Conservation (phyloP, 805 yeast genomes). For the Cyberlindnera americana region DNA sequence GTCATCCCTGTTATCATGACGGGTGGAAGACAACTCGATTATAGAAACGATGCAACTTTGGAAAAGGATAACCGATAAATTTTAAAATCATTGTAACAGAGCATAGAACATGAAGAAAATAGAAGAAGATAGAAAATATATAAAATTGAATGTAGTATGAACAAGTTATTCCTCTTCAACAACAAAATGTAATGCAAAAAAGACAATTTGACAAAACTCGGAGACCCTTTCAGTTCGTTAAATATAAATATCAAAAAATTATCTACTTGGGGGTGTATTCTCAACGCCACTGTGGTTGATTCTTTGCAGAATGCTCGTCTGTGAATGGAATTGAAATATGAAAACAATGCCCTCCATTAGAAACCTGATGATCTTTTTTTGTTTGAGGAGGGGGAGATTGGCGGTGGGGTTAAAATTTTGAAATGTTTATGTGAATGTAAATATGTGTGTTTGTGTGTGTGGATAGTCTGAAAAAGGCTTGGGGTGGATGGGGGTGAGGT, state of each 20-base stretch:
- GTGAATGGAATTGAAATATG: constrained; percentile 6
- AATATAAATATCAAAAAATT: constrained; percentile 14
- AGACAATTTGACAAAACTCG: constrained; percentile 3
- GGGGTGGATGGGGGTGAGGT: background rate
- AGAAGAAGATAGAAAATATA: constrained; percentile 3
- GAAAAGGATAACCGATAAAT: background rate
- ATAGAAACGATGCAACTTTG: constrained; percentile 12
- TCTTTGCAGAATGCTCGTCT: constrained; percentile 2
- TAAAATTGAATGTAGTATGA: constrained; percentile 9
- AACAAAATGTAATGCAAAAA: constrained; percentile 2
- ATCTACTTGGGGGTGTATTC: background rate
- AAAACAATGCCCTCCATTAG: background rate
- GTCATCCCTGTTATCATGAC: background rate
- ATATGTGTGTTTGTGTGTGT: constrained; percentile 2
- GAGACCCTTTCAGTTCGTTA: constrained; percentile 12
- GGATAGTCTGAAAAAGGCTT: background rate
- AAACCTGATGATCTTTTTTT: constrained; percentile 3
- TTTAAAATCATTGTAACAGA: background rate
- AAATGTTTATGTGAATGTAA: constrained; percentile 4
- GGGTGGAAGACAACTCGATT: background rate
- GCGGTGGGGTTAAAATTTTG: constrained; percentile 2
- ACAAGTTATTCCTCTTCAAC: constrained; percentile 10
- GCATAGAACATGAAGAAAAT: background rate
- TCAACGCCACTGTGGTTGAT: constrained; percentile 1
- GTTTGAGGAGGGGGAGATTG: no score